A percentile compares a stretch with the other conserved stretches of the same genome.
Conservation (phyloP, 331 rosid species). For the Saraca asoca region DNA sequence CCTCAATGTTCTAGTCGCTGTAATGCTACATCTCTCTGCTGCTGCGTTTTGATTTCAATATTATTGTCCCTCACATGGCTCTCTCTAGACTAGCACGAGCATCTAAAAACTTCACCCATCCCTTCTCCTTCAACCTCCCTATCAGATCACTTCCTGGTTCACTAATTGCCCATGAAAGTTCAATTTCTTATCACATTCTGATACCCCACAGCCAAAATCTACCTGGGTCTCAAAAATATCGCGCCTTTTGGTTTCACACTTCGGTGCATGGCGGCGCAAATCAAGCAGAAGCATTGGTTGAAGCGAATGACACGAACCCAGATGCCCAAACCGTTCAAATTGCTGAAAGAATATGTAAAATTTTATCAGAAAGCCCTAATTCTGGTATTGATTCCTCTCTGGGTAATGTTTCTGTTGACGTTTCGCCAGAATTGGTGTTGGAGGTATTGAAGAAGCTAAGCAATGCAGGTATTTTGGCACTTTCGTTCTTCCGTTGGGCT, state of each 20-base stretch:
- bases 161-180: slow-evolving; percentile 5
- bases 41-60: too few relatives aligned
- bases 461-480: slow-evolving; percentile 76
- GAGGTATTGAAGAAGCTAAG: slow-evolving; percentile 70
- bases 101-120: slow-evolving; percentile 27
- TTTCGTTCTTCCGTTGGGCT: slow-evolving; percentile 81
- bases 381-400: slow-evolving; percentile 48
- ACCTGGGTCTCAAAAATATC: slow-evolving; percentile 12
- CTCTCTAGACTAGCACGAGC: slow-evolving; percentile 32
- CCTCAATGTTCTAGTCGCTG: not conserved
- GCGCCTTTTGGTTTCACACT: slow-evolving; percentile 14
- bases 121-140: slow-evolving; percentile 15
- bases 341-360: slow-evolving; percentile 54
- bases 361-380: slow-evolving; percentile 40
- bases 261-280: slow-evolving; percentile 4
- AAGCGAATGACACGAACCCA: slow-evolving; percentile 23
- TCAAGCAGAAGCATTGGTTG: slow-evolving; percentile 16
- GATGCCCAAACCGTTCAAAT: slow-evolving; percentile 11
- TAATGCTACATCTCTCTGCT: too few relatives aligned
- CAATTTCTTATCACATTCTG: slow-evolving; percentile 13
- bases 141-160: slow-evolving; percentile 23
- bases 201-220: slow-evolving; percentile 13
- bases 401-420: slow-evolving; percentile 32
- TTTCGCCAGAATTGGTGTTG: slow-evolving; percentile 51
- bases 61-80: too few relatives aligned